phyloP scores from a whole-genome alignment of 176 grass and related monocot genomes.

The Olyra latifolia region DNA sequence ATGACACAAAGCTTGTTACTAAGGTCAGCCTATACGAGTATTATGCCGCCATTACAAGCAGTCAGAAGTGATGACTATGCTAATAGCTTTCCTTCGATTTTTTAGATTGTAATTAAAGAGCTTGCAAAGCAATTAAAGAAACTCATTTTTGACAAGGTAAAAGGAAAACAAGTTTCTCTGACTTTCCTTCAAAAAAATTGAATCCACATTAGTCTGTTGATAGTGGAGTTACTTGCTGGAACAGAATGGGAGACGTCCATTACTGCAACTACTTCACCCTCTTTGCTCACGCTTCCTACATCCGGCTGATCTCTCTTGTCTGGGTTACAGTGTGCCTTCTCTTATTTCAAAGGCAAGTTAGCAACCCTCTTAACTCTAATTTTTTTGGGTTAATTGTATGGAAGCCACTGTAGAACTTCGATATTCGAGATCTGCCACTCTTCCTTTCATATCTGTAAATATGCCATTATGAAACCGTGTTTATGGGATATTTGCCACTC shows the following conservation, averaged over 20 bases:
- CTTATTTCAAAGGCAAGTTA: conserved; percentile 66
- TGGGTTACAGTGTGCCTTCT: conserved; percentile 73
- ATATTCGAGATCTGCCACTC: no score
- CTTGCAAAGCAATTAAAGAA: conserved; percentile 61
- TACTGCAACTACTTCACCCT: conserved; percentile 82
- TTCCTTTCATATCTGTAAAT: no score
- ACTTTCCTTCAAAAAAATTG: background rate
- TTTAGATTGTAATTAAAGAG: conserved; percentile 72
- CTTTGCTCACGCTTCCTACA: conserved; percentile 70
- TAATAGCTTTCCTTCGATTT: conserved; percentile 33
- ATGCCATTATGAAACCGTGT: no score
- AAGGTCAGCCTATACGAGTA: conserved; percentile 50
- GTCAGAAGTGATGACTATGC: background rate
- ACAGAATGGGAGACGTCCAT: conserved; percentile 83
- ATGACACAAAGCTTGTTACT: conserved; percentile 89
- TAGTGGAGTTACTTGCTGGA: conserved; percentile 29
- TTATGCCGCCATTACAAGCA: background rate
- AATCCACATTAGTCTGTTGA: background rate
- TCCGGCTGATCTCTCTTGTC: conserved; percentile 68
- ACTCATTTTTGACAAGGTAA: conserved; percentile 83
- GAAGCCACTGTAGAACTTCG: no score
- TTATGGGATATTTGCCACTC: no score
- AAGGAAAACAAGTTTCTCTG: conserved; percentile 5
- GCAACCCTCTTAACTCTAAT: background rate
- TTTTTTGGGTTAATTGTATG: no score